Evolutionary conservation across 306 rosid species (phyloP), one percentile per base, ranked within the genome.

Genomic region (Abrus precatorius): DNA sequence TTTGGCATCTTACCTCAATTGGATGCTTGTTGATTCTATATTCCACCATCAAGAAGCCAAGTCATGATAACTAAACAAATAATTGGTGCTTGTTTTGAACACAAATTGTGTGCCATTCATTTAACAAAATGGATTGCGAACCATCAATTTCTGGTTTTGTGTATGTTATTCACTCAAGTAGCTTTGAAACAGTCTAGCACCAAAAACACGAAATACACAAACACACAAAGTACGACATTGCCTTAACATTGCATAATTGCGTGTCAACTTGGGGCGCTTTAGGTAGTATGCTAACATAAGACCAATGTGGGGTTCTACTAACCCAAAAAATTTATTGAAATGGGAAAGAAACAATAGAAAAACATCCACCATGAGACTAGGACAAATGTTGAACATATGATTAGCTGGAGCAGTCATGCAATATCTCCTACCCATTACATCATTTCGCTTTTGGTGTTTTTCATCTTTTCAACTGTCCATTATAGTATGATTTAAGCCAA

Each of bases 1-100:
- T 47, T 66, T 11, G 5, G 75, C 85, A 80, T 80, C 78, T 75
- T 81, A 2, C 30, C 34, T 53, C 27, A 52, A 49, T 77, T 47
- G 32, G 60, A 9, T 45, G 14, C 9, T 76, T 12, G 6, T 11
- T 43, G 63, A 81, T 76, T 66, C 83, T 67, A 55, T 72, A 40
- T 76, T 57, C 74, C 57, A 47, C 20, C 56, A 56, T 55, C 8
- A 40, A 40, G 81, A 3, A 62, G 44, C 44, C 61, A 78, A 40
- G 32, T 77, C 74, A 77, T n/a, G 20, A 20, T 20, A 11, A 30
- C 52, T 0, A 5, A 12, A 7, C 12, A 55, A 4, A 69, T 3
- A 7, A 32, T 64, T 72, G 7, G n/a, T 53, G 59, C 40, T 78
- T 61, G 9, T 8, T 50, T 77, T 67, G 9, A 77, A 55, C 34